Evolutionary conservation across 1,284 basidiomycete species (phyloP), one percentile per base, ranked within the genome.

Genomic region (Vanrija pseudolonga): DNA sequence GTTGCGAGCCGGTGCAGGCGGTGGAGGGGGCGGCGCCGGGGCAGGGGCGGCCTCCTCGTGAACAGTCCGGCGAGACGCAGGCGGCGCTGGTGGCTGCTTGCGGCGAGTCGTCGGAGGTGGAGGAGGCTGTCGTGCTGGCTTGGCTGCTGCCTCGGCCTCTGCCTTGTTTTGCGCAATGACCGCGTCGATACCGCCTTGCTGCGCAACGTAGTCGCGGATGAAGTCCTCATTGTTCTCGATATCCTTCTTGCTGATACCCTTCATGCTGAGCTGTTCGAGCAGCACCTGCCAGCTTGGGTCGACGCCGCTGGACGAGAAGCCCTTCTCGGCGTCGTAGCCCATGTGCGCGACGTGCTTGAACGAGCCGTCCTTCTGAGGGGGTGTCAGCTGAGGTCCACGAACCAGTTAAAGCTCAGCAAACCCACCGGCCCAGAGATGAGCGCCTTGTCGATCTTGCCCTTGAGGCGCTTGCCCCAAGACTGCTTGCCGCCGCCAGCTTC

Each of bases 321-420:
- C 93, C 39, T 85, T 84, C 63, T 95, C 85, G 0, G 84, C 74
- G 64, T 95, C 89, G 73, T 89, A 97, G 22, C 93, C 93, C 89
- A 98, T 96, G 71, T 97, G 94, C 0, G 89, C 91, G 43, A 96
- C 83, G 69, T 98, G 94, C 61, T 85, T 83, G 80, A 97, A 97
- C 4, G 88, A 88, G 18, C 86, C 87, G 3, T 77, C 71, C 17
- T 84, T 71, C 71, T 74, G 56, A 26, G 3, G 6, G 4, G 14
- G 19, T 39, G 37, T 39, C 23, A 43, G 32, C 24, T 17, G 41
- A 26, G 8, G 9, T 23, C 11, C 8, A 23, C 8, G 26, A 15
- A 0, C 14, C 11, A 12, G 9, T 32, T 4, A 12, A 12, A 15
- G n/a, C n/a, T 15, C 32, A 14, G n/a, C n/a, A 32, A 4, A 71